Conservation (phyloP, 2,329 filamentous ascomycete species). For the Colletotrichum eleusines region DNA sequence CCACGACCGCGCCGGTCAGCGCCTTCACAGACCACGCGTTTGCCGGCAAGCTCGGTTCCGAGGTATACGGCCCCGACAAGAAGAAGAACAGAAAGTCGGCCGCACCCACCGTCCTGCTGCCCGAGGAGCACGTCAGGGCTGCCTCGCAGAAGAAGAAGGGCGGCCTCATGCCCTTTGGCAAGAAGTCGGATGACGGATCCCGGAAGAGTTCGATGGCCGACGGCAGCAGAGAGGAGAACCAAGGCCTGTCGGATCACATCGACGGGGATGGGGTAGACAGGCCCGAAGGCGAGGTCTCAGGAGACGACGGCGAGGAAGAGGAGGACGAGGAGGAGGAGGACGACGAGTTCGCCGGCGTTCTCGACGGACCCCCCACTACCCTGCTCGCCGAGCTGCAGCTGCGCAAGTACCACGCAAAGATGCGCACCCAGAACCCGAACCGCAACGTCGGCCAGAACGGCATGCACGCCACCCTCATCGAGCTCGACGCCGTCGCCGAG, state of each 20-base stretch:
- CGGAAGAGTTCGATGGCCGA: constrained; percentile 19
- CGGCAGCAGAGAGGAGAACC: constrained; percentile 45
- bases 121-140: constrained; percentile 41
- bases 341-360: constrained; percentile 34
- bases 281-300: constrained; percentile 48
- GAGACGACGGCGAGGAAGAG: constrained; percentile 54
- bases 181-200: constrained; percentile 48
- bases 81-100: constrained; percentile 57
- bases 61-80: constrained; percentile 77
- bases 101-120: constrained; percentile 46
- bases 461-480: constrained; percentile 90
- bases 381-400: constrained; percentile 92
- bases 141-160: constrained; percentile 58
- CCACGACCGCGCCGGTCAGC: constrained; percentile 85
- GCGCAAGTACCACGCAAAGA: constrained; percentile 88
- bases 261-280: constrained; percentile 48
- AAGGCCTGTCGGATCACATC: constrained; percentile 44
- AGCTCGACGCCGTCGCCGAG: constrained; percentile 91
- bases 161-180: constrained; percentile 63
- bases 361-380: constrained; percentile 85
- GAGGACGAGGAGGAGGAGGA: constrained; percentile 57
- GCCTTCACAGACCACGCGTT: constrained; percentile 93
- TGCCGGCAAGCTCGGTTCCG: constrained; percentile 78
- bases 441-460: constrained; percentile 72
- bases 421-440: constrained; percentile 77